Evolutionary conservation across 73 alveolate species (phyloP), one percentile per base, ranked within the genome.

Genomic region (Symbiodinium natans): DNA sequence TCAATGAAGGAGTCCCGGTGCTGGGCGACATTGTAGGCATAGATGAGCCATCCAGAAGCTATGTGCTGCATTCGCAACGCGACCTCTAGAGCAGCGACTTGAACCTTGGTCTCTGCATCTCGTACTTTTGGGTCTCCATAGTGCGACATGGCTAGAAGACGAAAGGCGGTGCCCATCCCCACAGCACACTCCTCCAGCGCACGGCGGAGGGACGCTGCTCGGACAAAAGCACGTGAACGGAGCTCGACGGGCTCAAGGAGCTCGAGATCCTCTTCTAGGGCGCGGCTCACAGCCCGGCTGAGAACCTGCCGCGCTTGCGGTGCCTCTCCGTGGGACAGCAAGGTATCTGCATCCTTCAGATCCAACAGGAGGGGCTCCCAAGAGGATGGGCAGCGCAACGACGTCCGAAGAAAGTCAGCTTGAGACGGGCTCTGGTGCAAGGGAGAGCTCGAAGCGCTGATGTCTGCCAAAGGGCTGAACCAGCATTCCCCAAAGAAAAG

Each of bases 11-110:
- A 40, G 39, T 90, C 97, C 27, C 31, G 84, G 41, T 74, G 84
- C 27, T 10, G 41, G 23, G 84, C 82, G 27, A 33, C 73, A 33
- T 90, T 90, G 88, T 90, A 90, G 87, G 97, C 97, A 71, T 71
- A 90, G 87, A 90, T 90, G 77, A 90, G 87, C 97, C 97, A 90
- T 42, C 97, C 97, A 2, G 97, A 84, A 19, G 97, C 97, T 80
- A 90, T 38, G 38, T 90, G 97, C 39, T 90, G 97, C 75, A 90
- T 41, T 17, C 97, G 25, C 80, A 90, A 39, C 80, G 97, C 97
- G 39, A 90, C 86, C 48, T 90, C 86, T 88, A 90, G 38, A 6
- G 80, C 88, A 0, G 27, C 41, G 52, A 36, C 56, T 88, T 90
- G 97, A 82, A 90, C 97, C 29, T 29, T 41, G 27, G 42, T 34